Percentiles rank a stretch among this genome's conserved stretches.
These are phyloP conservation scores for Boletellus deceptivus DNA, from an alignment of 1,284 basidiomycete species.

Conservation along the genomic window DNA sequence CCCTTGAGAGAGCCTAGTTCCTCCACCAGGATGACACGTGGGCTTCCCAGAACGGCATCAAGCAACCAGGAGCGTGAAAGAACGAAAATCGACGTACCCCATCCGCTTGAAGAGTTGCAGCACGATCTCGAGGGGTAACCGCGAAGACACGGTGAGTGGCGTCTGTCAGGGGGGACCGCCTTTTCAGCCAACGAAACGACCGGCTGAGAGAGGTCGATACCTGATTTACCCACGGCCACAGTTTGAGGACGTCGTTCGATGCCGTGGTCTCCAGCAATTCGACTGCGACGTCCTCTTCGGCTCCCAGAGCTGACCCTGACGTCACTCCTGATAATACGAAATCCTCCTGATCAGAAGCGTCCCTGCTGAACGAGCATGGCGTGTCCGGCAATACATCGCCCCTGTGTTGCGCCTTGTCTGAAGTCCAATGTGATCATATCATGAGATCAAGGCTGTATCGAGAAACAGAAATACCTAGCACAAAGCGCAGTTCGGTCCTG, in stretches of 20 bases:
- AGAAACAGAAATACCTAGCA: slow-evolving; percentile 58
- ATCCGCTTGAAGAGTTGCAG: slow-evolving; percentile 95
- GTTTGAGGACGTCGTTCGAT: slow-evolving; percentile 61
- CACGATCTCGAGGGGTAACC: slow-evolving; percentile 92
- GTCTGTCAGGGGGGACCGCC: slow-evolving; percentile 50
- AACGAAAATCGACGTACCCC: slow-evolving; percentile 62
- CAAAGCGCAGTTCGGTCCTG: slow-evolving; percentile 81
- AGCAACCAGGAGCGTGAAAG: neutral
- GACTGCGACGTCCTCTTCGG: slow-evolving; percentile 65
- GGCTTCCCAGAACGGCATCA: slow-evolving; percentile 46
- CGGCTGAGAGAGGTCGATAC: slow-evolving; percentile 40
- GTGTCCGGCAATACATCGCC: slow-evolving; percentile 64
- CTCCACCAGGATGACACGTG: slow-evolving; percentile 91
- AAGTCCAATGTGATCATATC: slow-evolving; percentile 2
- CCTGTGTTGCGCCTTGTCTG: slow-evolving; percentile 71
- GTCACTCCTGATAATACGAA: slow-evolving; percentile 48
- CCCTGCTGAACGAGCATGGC: slow-evolving; percentile 65
- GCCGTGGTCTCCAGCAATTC: slow-evolving; percentile 60
- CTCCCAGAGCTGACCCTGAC: slow-evolving; percentile 52
- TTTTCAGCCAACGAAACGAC: slow-evolving; percentile 8
- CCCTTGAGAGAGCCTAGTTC: slow-evolving; percentile 81
- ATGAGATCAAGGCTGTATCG: neutral
- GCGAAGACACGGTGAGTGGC: slow-evolving; percentile 90
- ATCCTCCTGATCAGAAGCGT: slow-evolving; percentile 45
- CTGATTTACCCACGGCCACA: slow-evolving; percentile 92